Evolutionary conservation across 768 basidiomycete species (phyloP).

Genomic region (Naganishia vaughanmartiniae): DNA sequence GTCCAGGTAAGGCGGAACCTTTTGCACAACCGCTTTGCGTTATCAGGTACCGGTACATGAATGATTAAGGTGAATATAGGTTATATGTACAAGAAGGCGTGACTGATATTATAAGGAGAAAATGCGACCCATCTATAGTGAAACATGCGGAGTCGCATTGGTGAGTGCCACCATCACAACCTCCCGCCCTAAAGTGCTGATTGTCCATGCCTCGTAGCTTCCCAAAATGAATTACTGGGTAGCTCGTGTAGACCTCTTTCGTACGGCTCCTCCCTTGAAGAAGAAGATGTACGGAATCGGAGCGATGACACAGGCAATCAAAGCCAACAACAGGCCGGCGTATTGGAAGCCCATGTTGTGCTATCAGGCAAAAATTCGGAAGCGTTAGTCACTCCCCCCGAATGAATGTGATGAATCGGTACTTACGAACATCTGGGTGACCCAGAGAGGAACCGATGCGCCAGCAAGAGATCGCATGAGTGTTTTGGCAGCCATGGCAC

Average conservation of each 20-base stretch:
- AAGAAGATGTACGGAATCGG: constrained; percentile 43
- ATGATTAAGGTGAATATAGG: background rate
- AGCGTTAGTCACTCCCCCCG: background rate
- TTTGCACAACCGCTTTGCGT: background rate
- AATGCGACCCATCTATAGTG: background rate
- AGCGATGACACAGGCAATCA: constrained; percentile 37
- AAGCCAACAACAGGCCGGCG: constrained; percentile 38
- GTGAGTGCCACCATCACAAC: background rate
- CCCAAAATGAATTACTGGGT: constrained; percentile 17
- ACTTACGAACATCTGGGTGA: constrained; percentile 59
- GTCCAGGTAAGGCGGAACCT: background rate
- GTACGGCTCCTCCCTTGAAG: constrained; percentile 38
- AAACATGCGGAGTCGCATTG: background rate
- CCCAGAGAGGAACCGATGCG: constrained; percentile 76
- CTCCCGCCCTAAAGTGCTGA: background rate
- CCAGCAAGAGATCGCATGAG: constrained; percentile 66
- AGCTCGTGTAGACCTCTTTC: constrained; percentile 35
- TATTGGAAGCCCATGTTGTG: constrained; percentile 41
- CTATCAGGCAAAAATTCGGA: background rate
- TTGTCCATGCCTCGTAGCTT: background rate
- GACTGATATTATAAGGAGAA: background rate
- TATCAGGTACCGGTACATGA: background rate
- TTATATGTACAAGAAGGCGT: background rate
- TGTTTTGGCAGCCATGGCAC: constrained; percentile 64
- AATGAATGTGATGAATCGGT: constrained; percentile 22